Percentiles rank a stretch among this genome's conserved stretches.
Evolutionary conservation across 148 eudicot genomes (phyloP).

Genomic region (Vaccinium macrocarpon): DNA sequence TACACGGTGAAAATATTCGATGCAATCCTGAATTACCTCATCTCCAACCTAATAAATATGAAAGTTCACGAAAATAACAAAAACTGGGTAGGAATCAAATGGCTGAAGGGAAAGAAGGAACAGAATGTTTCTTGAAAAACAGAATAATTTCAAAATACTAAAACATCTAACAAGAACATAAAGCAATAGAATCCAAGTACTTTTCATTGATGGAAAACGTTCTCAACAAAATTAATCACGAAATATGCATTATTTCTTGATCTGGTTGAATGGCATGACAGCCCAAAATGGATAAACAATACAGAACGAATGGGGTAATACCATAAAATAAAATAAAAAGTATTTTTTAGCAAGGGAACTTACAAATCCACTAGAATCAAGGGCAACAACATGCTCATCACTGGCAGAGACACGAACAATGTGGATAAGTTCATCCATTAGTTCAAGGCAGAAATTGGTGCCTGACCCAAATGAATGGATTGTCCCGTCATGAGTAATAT

Average conservation of each 20-base stretch:
- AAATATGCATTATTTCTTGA: neutral
- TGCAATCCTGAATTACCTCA: neutral
- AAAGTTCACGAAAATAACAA: neutral
- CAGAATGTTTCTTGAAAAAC: neutral
- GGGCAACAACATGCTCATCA: slow-evolving; percentile 95
- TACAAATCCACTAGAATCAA: slow-evolving; percentile 87
- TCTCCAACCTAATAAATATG: neutral
- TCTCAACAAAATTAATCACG: neutral
- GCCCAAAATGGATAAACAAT: neutral
- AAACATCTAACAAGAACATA: neutral
- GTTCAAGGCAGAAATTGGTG: slow-evolving; percentile 85
- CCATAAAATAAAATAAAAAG: neutral
- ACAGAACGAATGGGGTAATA: neutral
- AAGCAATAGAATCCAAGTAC: neutral
- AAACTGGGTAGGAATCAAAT: neutral
- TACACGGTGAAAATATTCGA: neutral
- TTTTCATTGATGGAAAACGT: neutral
- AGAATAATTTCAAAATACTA: neutral
- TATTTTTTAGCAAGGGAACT: slow-evolving; percentile 22
- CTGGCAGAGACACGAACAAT: slow-evolving; percentile 89
- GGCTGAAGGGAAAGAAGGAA: neutral
- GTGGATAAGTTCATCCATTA: slow-evolving; percentile 83
- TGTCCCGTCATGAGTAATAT: slow-evolving; percentile 60
- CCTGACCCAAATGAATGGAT: slow-evolving; percentile 87
- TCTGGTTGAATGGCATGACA: neutral